A percentile compares a stretch with the other conserved stretches of the same genome.
These are phyloP conservation scores for Wickerhamomyces sydowiorum DNA, from an alignment of 805 yeast species.

Conservation along the genomic window DNA sequence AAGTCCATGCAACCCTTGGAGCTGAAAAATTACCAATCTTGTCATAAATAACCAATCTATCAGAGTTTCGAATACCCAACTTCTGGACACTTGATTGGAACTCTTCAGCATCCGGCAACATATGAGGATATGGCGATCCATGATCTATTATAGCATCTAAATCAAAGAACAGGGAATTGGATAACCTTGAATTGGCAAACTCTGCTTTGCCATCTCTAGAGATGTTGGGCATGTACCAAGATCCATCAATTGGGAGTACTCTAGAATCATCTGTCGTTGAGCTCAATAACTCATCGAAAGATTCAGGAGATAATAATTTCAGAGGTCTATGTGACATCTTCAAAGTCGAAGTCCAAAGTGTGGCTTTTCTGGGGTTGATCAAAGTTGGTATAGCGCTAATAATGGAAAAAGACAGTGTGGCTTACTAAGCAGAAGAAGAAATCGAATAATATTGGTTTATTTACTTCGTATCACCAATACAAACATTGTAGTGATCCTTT, in stretches of 20 bases:
- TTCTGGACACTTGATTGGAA: conserved; percentile 49
- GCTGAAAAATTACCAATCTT: conserved; percentile 78
- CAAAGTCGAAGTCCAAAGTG: no score
- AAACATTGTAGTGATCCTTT: no score
- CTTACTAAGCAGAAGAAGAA: no score
- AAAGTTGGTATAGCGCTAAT: no score
- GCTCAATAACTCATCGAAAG: conserved; percentile 18
- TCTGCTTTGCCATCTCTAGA: conserved; percentile 57
- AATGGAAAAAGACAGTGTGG: no score
- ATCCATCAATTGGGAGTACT: conserved; percentile 68
- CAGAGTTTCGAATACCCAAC: conserved; percentile 51
- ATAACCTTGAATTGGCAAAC: conserved; percentile 52
- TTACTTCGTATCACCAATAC: no score
- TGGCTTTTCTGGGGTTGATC: no score
- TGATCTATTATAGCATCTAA: conserved; percentile 63
- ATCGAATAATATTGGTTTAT: no score
- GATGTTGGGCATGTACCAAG: conserved; percentile 87
- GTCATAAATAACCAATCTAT: conserved; percentile 77
- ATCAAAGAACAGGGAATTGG: conserved; percentile 69
- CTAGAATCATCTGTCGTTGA: conserved; percentile 16
- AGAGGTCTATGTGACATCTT: conserved; percentile 24
- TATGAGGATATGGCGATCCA: conserved; percentile 73
- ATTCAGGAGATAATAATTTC: conserved; percentile 18
- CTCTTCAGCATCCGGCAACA: conserved; percentile 63
- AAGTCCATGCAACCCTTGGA: conserved; percentile 91